Evolutionary conservation across 352 stramenopile species (phyloP).

Genomic region (Phytophthora pistaciae): DNA sequence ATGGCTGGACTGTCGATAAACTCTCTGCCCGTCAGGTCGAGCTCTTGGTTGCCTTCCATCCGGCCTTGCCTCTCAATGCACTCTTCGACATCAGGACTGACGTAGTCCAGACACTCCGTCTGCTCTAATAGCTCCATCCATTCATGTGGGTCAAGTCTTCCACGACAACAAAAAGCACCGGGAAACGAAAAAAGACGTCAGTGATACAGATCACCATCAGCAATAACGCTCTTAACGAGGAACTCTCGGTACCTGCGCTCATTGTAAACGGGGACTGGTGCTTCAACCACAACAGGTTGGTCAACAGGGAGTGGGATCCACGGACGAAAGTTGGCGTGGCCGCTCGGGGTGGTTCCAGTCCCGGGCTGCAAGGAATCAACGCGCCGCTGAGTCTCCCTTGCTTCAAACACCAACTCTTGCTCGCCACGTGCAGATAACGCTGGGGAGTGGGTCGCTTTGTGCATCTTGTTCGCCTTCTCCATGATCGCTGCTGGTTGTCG

Average conservation of each 20-base stretch:
- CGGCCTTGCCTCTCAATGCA: constrained; percentile 46
- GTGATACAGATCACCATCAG: not conserved
- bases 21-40: constrained; percentile 68
- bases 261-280: constrained; percentile 7
- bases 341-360: constrained; percentile 39
- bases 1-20: constrained; percentile 69
- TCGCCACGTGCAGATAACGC: constrained; percentile 12
- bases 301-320: constrained; percentile 31
- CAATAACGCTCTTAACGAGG: not conserved
- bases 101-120: constrained; percentile 58
- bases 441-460: not conserved
- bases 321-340: constrained; percentile 13
- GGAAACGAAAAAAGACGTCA: not conserved
- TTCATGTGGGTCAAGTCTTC: constrained; percentile 41
- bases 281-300: constrained; percentile 27
- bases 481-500: constrained; percentile 10
- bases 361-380: constrained; percentile 18
- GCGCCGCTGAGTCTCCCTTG: constrained; percentile 17
- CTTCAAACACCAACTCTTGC: constrained; percentile 9
- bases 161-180: not conserved
- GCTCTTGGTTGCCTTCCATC: constrained; percentile 65
- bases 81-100: constrained; percentile 69
- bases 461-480: constrained; percentile 14
- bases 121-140: constrained; percentile 70
- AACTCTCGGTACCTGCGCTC: constrained; percentile 28